These are phyloP conservation scores for Metschnikowia bowlesiae DNA, from an alignment of 805 yeast genomes.

Conservation along the genomic window DNA sequence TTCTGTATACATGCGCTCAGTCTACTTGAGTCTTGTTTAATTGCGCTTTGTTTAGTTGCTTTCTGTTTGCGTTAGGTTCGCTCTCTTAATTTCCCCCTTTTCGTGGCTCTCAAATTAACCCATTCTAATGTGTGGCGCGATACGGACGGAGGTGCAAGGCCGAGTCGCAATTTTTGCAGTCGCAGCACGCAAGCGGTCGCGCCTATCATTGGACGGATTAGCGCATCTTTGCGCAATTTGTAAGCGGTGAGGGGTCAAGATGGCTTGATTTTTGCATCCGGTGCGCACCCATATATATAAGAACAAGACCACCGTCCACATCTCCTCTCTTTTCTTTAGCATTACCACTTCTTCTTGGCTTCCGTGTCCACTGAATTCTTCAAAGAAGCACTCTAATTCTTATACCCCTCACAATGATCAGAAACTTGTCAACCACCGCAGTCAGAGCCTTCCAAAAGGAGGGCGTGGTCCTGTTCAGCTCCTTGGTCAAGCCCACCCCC, in stretches of 20 bases:
- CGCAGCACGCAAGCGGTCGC: neutral
- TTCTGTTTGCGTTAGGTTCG: too few relatives aligned
- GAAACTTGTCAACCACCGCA: slow-evolving; percentile 23
- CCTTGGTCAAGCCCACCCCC: slow-evolving; percentile 19
- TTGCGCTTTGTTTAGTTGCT: too few relatives aligned
- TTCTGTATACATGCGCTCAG: too few relatives aligned
- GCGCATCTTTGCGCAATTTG: neutral
- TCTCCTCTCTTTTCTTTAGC: neutral
- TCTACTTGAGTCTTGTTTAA: too few relatives aligned
- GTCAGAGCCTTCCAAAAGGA: slow-evolving; percentile 26
- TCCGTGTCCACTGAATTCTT: neutral
- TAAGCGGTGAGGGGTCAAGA: slow-evolving; percentile 2
- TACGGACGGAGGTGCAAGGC: neutral
- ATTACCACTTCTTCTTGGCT: neutral
- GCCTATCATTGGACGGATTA: slow-evolving; percentile 1
- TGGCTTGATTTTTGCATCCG: slow-evolving; percentile 2
- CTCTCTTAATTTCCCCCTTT: too few relatives aligned
- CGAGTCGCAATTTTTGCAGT: neutral
- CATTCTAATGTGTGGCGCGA: too few relatives aligned
- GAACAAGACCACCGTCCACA: neutral
- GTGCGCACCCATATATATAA: slow-evolving; percentile 1
- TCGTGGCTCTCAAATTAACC: too few relatives aligned
- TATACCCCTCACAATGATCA: slow-evolving; percentile 12
- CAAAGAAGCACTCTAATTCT: neutral
- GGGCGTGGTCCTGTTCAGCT: slow-evolving; percentile 23